A percentile compares a stretch with the other conserved stretches of the same genome.
These are phyloP conservation scores for Alliaria petiolata DNA, from an alignment of 345 rosid species.

Conservation along the genomic window DNA sequence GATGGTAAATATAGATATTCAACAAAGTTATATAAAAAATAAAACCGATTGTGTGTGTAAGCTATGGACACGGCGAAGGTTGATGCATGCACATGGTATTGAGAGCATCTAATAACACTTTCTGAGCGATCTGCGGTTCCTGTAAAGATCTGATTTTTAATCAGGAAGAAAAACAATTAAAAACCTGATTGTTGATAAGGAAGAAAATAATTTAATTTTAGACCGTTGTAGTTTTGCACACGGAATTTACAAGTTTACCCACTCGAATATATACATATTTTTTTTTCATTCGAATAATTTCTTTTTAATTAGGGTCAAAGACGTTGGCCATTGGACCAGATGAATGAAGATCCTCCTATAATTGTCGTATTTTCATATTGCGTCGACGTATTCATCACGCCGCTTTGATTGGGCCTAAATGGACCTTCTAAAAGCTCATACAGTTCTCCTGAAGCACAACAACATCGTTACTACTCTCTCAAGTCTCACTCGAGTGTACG, in stretches of 20 bases:
- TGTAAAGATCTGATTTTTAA: constrained; percentile 26
- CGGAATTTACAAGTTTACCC: neutral
- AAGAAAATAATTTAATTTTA: neutral
- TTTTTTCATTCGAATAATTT: neutral
- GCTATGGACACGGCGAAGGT: constrained; percentile 30
- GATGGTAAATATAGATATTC: neutral
- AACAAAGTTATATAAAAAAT: neutral
- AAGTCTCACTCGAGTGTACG: no score
- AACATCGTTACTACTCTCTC: neutral
- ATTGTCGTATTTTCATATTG: constrained; percentile 17
- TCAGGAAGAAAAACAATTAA: constrained; percentile 6
- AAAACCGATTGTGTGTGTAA: constrained; percentile 10
- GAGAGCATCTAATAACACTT: constrained; percentile 14
- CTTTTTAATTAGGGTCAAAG: constrained; percentile 2
- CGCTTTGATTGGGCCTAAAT: neutral
- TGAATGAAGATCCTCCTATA: neutral
- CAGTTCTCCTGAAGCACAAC: neutral
- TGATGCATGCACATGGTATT: constrained; percentile 29
- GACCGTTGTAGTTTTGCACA: constrained; percentile 13
- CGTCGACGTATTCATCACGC: neutral
- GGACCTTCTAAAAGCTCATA: neutral
- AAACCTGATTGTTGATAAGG: neutral
- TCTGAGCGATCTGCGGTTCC: constrained; percentile 35
- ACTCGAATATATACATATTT: neutral
- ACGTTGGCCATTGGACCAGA: constrained; percentile 13